phyloP scores from a whole-genome alignment of 352 stramenopile species.

The Globisporangium barbulae region DNA sequence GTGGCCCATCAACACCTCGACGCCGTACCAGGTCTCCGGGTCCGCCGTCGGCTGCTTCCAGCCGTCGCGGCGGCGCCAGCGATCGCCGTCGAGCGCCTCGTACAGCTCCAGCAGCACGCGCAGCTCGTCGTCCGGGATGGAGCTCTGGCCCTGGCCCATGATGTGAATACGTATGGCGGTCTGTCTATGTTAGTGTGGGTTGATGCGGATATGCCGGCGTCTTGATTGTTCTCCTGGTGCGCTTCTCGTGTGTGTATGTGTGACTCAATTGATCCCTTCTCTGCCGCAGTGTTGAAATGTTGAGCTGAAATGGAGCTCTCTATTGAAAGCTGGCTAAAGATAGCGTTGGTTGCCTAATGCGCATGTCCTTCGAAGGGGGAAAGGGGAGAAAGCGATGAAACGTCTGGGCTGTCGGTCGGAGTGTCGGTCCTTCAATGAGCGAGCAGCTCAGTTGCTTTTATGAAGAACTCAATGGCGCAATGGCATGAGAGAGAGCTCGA shows the following conservation, averaged over 20 bases:
- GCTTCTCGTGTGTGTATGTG: not conserved
- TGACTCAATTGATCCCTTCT: not conserved
- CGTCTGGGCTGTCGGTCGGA: too few species aligned
- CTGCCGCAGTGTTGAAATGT: not conserved
- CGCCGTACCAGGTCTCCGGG: constrained; percentile 77
- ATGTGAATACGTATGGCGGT: not conserved
- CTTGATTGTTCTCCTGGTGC: not conserved
- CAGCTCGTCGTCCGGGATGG: constrained; percentile 65
- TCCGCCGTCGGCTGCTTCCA: constrained; percentile 75
- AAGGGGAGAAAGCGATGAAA: too few species aligned
- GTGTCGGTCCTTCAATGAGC: too few species aligned
- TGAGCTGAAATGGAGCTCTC: not conserved
- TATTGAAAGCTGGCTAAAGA: not conserved
- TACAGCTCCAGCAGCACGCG: constrained; percentile 66
- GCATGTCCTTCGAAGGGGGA: too few species aligned
- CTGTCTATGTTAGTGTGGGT: not conserved
- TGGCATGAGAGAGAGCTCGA: too few species aligned
- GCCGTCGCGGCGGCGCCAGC: constrained; percentile 68
- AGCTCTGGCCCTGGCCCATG: constrained; percentile 82
- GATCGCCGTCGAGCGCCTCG: constrained; percentile 62
- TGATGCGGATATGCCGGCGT: not conserved
- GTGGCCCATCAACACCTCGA: constrained; percentile 67
- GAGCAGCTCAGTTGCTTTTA: too few species aligned
- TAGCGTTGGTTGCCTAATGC: too few species aligned
- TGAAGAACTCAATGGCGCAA: not conserved